Base-by-base conservation (phyloP, 2,329 filamentous ascomycete species). In the Hansfordia pulvinata region DNA sequence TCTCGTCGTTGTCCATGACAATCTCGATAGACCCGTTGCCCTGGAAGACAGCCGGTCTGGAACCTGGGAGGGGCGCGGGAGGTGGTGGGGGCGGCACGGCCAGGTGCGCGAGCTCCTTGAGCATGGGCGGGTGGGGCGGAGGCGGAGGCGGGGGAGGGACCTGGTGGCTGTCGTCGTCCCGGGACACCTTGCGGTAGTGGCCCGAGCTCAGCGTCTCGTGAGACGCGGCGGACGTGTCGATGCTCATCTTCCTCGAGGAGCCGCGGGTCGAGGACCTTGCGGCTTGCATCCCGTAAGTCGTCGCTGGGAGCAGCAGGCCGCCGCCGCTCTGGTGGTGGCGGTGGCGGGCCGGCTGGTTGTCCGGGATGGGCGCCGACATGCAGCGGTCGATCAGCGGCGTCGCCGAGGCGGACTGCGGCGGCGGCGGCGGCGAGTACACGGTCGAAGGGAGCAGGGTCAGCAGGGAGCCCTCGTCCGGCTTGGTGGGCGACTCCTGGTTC, bases 31-130 rank as follows among this genome's bases (percentile, higher is more conserved):
- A 64, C 4, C 64, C 69, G 0, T 66, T 30, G 18, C 32, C 57
- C 17, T 50, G 46, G 34, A 60, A 56, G 23, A 62, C 43, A 6
- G 53, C 50, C 3, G 53, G 46, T 17, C 49, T 52, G 17, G 44
- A 39, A 18, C 53, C 48, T 1, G 64, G 64, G 4, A 74, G 47
- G 1, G 71, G 71, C 1, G 68, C 62, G 1, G 70, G 71, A 1
- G 72, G 72, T 0, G 72, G 72, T 0, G 72, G 70, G 1, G 71
- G 71, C 2, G 70, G 70, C 14, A 52, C 56, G 13, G 69, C 68
- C 15, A 77, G 48, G 44, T 77, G 72, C 36, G 71, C 67, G 8
- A 77, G 58, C 44, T 77, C 70, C 47, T 65, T 72, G 19, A 77
- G 45, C 35, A 76, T 56, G 0, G 67, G 62, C 4, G 67, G 54